Conservation (phyloP, 1,139 yeast genomes). For the Yamadazyma trypodendri region DNA sequence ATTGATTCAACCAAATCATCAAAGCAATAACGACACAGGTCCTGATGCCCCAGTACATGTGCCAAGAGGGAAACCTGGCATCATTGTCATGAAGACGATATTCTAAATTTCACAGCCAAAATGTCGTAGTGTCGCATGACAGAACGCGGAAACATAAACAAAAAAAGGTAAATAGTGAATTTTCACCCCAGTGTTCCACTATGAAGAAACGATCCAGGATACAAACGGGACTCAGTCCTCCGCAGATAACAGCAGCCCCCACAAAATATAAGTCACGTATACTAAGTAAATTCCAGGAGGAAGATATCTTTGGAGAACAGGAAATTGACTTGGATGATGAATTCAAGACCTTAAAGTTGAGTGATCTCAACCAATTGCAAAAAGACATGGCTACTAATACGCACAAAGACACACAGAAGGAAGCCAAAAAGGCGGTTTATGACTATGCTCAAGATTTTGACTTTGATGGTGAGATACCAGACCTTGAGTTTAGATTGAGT, state of each 20-base stretch:
- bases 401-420: slow-evolving; percentile 7
- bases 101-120: slow-evolving; percentile 3
- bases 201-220: slow-evolving; percentile 10
- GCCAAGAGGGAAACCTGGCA: slow-evolving; percentile 19
- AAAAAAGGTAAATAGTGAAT: slow-evolving; percentile 2
- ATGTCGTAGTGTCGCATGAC: background rate
- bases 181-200: too few species aligned
- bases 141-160: slow-evolving; percentile 5
- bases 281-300: slow-evolving; percentile 22
- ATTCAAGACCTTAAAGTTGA: slow-evolving; percentile 25
- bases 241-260: slow-evolving; percentile 8
- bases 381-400: slow-evolving; percentile 13
- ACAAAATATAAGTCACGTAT: slow-evolving; percentile 13
- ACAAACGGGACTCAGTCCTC: slow-evolving; percentile 13
- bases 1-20: slow-evolving; percentile 55
- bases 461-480: slow-evolving; percentile 12
- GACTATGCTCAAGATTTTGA: slow-evolving; percentile 15
- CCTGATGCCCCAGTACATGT: slow-evolving; percentile 26
- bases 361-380: slow-evolving; percentile 9
- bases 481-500: slow-evolving; percentile 9
- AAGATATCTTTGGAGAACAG: slow-evolving; percentile 33
- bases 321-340: slow-evolving; percentile 21
- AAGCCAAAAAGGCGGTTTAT: slow-evolving; percentile 1
- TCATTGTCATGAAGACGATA: slow-evolving; percentile 12
- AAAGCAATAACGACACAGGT: slow-evolving; percentile 65